Percentiles rank a stretch among this genome's conserved stretches.
Evolutionary conservation across 1,139 yeast genomes (phyloP).

Genomic region (Taiozyma sp.): DNA sequence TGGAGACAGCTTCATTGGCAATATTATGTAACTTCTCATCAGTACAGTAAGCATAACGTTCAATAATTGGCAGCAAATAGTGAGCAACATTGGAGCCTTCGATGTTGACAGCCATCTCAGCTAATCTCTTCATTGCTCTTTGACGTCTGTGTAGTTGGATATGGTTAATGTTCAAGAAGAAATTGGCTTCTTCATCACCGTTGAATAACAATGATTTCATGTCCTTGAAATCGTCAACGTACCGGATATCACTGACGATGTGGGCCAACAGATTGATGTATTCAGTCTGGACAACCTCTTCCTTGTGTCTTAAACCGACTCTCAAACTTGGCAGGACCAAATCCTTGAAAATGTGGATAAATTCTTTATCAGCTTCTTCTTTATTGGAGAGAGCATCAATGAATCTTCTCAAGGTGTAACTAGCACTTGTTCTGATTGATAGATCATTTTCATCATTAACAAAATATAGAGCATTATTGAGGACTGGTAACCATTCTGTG

Average conservation of each 20-base stretch:
- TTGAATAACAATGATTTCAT: conserved; percentile 60
- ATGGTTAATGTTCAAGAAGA: conserved; percentile 76
- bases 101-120: conserved; percentile 37
- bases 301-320: conserved; percentile 59
- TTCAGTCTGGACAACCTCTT: conserved; percentile 67
- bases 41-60: conserved; percentile 60
- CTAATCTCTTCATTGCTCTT: conserved; percentile 67
- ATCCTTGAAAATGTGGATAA: conserved; percentile 45
- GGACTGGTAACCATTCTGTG: conserved; percentile 75
- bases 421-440: conserved; percentile 76
- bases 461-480: conserved; percentile 64
- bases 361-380: conserved; percentile 33
- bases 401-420: conserved; percentile 60
- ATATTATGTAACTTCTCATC: conserved; percentile 59
- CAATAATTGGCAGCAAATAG: conserved; percentile 80
- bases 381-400: conserved; percentile 51
- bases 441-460: conserved; percentile 78
- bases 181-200: conserved; percentile 81
- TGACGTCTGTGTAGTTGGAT: conserved; percentile 85
- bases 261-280: conserved; percentile 65
- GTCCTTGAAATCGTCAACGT: conserved; percentile 55
- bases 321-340: conserved; percentile 64
- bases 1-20: conserved; percentile 65
- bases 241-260: conserved; percentile 47
- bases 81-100: conserved; percentile 65